A percentile compares a stretch with the other conserved stretches of the same genome.
Conservation (phyloP, 192 early-diverging fungal species). For the Coemansia sp. region DNA sequence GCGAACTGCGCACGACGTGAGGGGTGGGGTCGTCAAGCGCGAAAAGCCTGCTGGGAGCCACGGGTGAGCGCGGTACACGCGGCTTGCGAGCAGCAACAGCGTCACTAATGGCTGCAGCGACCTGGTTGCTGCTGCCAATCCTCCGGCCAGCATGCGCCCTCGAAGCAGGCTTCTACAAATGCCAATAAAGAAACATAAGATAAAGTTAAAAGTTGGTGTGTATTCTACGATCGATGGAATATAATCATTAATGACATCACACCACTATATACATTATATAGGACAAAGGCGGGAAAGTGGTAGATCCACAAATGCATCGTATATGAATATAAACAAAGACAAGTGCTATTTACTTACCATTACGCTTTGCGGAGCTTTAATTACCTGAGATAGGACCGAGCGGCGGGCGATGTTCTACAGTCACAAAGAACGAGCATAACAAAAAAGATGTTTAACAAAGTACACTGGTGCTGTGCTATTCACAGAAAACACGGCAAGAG, state of each 20-base stretch:
- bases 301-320: not conserved
- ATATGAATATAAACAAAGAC: not conserved
- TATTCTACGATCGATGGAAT: not conserved
- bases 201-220: not conserved
- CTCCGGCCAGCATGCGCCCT: conserved; percentile 9
- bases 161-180: conserved; percentile 20
- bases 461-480: not conserved
- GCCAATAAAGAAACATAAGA: not conserved
- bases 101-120: conserved; percentile 9
- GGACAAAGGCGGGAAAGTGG: not conserved
- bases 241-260: not conserved
- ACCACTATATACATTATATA: not conserved
- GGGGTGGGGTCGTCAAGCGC: conserved; percentile 27
- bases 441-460: too few species aligned
- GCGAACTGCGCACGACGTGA: conserved; percentile 19
- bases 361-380: not conserved
- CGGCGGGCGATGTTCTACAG: not conserved
- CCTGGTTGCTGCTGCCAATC: conserved; percentile 7
- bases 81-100: too few species aligned
- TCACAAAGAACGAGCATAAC: not conserved
- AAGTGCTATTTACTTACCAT: not conserved
- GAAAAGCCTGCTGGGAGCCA: too few species aligned
- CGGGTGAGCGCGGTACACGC: too few species aligned
- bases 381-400: not conserved
- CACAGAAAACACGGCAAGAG: not conserved